Evolutionary conservation across 352 stramenopile genomes (phyloP).

Genomic region (Phytophthora cactorum): DNA sequence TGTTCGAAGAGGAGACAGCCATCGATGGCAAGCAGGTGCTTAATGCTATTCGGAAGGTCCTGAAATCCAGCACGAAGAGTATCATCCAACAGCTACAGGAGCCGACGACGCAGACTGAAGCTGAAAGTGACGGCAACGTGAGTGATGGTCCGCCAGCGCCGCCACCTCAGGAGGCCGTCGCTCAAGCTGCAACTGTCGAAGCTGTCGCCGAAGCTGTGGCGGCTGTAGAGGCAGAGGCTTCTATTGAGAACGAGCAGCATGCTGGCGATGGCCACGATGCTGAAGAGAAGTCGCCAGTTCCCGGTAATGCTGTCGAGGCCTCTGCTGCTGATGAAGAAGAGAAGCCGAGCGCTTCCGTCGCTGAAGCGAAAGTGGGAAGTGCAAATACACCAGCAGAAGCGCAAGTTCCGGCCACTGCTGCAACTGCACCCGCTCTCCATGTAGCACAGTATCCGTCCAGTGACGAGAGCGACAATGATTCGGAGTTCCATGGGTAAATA

Average conservation of each 20-base stretch:
- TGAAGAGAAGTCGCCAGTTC: constrained; percentile 16
- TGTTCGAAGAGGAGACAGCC: constrained; percentile 71
- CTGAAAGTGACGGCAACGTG: constrained; percentile 38
- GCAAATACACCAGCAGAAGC: constrained; percentile 6
- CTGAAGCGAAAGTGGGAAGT: constrained; percentile 10
- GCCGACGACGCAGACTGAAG: constrained; percentile 24
- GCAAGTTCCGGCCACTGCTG: constrained; percentile 2
- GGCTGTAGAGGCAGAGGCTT: constrained; percentile 22
- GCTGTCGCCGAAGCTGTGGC: constrained; percentile 14
- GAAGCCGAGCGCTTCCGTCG: background rate
- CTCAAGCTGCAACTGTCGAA: constrained; percentile 6
- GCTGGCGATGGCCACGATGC: background rate
- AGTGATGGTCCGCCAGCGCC: constrained; percentile 45
- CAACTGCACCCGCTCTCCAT: constrained; percentile 11
- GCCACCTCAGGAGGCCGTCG: constrained; percentile 20
- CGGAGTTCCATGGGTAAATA: constrained; percentile 34
- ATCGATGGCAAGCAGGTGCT: constrained; percentile 79
- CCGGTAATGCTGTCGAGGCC: background rate
- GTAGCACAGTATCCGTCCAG: constrained; percentile 35
- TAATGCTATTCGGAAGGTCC: constrained; percentile 73
- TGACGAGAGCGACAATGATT: constrained; percentile 40
- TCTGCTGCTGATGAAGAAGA: constrained; percentile 7
- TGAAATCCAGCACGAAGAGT: constrained; percentile 82
- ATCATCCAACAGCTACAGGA: constrained; percentile 64
- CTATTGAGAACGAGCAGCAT: constrained; percentile 8